phyloP scores from a whole-genome alignment of 2,329 filamentous ascomycete species.

The Sclerotinia spermophila region DNA sequence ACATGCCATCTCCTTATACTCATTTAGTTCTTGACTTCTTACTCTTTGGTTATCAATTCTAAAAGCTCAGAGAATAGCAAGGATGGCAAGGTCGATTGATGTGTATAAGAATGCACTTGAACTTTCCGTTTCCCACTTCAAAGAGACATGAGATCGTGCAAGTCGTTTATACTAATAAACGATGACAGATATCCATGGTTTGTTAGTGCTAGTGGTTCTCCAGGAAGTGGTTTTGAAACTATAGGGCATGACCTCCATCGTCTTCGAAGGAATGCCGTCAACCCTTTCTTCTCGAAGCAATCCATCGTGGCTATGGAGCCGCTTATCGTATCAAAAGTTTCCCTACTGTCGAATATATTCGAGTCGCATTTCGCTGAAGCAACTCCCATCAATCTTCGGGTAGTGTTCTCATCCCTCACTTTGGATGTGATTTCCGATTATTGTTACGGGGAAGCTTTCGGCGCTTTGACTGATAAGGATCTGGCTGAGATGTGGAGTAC shows the following conservation, averaged over 20 bases:
- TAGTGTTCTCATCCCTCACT: conserved; percentile 20
- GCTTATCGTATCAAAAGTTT: conserved; percentile 25
- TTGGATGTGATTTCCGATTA: conserved; percentile 33
- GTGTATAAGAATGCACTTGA: no score
- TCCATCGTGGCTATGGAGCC: conserved; percentile 24
- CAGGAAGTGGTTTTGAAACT: conserved; percentile 13
- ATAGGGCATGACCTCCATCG: conserved; percentile 27
- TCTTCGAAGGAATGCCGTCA: conserved; percentile 25
- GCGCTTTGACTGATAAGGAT: conserved; percentile 21
- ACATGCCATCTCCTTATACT: background rate
- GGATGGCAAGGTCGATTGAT: background rate
- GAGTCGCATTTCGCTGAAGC: conserved; percentile 13
- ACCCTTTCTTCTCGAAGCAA: conserved; percentile 28
- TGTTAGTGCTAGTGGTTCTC: background rate
- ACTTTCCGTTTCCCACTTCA: background rate
- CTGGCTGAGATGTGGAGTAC: conserved; percentile 10
- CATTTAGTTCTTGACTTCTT: background rate
- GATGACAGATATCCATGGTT: conserved; percentile 11
- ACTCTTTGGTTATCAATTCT: background rate
- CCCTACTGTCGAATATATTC: conserved; percentile 19
- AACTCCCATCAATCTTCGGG: conserved; percentile 8
- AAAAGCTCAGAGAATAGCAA: no score
- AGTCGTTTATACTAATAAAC: background rate
- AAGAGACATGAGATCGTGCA: background rate
- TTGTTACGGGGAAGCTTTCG: conserved; percentile 28